Conservation (phyloP, 2,329 filamentous ascomycete species). For the Cladosporium sp. region DNA sequence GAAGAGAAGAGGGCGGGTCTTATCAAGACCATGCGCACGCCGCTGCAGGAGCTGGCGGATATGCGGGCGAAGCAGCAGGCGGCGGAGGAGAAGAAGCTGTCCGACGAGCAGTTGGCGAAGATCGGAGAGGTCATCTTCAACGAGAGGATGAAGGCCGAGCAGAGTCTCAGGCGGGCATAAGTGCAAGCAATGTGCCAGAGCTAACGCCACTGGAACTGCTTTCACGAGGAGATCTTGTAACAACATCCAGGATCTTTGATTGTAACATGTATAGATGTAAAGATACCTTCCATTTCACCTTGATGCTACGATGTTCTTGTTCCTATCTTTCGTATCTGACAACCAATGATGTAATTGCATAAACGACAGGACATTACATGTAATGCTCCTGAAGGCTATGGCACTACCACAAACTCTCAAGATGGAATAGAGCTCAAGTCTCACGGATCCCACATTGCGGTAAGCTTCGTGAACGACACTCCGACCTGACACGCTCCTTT, state of each 20-base stretch:
- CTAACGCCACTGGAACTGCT: background rate
- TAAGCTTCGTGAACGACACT: too few relatives aligned
- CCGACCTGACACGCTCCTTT: too few relatives aligned
- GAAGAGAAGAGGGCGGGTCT: constrained; percentile 41
- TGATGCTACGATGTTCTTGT: too few relatives aligned
- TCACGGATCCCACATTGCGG: too few relatives aligned
- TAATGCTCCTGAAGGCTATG: too few relatives aligned
- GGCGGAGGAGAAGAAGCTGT: constrained; percentile 81
- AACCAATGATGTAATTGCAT: too few relatives aligned
- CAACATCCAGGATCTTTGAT: constrained; percentile 2
- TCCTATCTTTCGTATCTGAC: too few relatives aligned
- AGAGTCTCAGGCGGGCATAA: background rate
- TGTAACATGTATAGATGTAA: constrained; percentile 10
- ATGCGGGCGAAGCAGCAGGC: constrained; percentile 61
- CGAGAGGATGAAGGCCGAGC: constrained; percentile 11
- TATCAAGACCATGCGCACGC: constrained; percentile 42
- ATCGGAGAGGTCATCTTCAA: constrained; percentile 38
- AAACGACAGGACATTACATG: too few relatives aligned
- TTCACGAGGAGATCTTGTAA: background rate
- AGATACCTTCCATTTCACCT: background rate
- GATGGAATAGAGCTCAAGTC: too few relatives aligned
- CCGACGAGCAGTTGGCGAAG: constrained; percentile 81
- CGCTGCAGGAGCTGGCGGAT: constrained; percentile 41
- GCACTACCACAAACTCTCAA: too few relatives aligned
- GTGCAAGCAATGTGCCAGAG: background rate